Evolutionary conservation across 2,329 filamentous ascomycete species (phyloP), one percentile per base, ranked within the genome.

Genomic region (Ustulina deusta): DNA sequence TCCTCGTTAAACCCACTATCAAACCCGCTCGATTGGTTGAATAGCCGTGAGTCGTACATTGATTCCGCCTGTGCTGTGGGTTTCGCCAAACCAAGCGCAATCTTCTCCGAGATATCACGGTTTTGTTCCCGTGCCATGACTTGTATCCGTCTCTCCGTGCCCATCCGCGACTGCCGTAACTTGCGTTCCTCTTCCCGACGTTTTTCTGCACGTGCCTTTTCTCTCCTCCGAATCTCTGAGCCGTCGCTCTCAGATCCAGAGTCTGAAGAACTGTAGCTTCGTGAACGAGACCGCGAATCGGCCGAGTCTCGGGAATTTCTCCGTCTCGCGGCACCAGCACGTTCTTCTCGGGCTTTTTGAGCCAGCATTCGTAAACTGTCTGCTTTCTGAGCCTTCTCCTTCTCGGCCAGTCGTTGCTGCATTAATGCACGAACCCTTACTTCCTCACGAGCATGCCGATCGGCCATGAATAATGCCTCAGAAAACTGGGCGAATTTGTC

Each of bases 401-500:
- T 97, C 83, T 99, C 96, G 2, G 96, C 94, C 63, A 99, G 83
- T 63, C 94, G 89, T 81, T 98, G 96, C 78, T 99, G 96, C 95
- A 99, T 98, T 72, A 93, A 85, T 7, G 94, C 91, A 72, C 96
- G 89, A 78, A 97, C 92, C 76, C 95, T 91, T 63, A 99, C 95
- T 79, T 99, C 96, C 77, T 99, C 96, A 76, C 96, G 89, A 7
- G 96, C 96, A 79, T 98, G 96, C 55, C 95, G 87, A 78, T 99
- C 96, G 1, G 96, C 96, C 71, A 96, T 97, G 79, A 96, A 97
- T 42, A 99, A 83, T 0, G 95, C 94, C 81, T 99, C 96, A 0
- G 94, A 92, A 78, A 99, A 97, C 75, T 97, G 93, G 2, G 95
- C 95, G 78, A 99, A 98, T 78, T 97, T 98, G 84, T 99, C 96